Evolutionary conservation across 2,329 filamentous ascomycete genomes (phyloP), one percentile per base, ranked within the genome.

Genomic region (Curvularia spicifera): DNA sequence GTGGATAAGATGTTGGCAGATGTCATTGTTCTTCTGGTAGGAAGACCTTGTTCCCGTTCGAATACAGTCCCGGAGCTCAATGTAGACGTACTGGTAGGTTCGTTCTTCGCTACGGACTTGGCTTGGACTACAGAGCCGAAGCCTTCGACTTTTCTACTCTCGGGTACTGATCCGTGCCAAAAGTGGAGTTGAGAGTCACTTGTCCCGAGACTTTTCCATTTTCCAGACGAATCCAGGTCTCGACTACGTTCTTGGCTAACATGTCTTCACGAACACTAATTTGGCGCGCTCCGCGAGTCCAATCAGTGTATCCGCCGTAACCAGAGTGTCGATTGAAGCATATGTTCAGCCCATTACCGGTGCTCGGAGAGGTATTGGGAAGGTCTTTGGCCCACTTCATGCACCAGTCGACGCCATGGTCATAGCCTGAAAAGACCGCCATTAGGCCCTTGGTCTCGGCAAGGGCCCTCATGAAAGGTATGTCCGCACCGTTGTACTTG

Each of bases 301-400:
- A 89, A 45, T 80, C 64, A 0, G 87, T 86, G 64, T 91, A 91
- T 0, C 89, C 89, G 0, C 88, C 89, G 54, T 91, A 91, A 0
- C 89, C 89, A 0, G 86, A 83, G 64, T 89, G 88, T 63, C 89
- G 85, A 5, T 87, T 86, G 63, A 85, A 86, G 67, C 88, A 90
- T 64, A 83, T 57, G 43, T 76, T 70, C 5, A 80, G 51, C 1
- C 81, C 81, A 55, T 79, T 81, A 0, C 81, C 83, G 0, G 72
- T 73, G 1, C 76, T 26, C 18, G 67, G 68, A n/a, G 70, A 70
- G 44, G 69, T 72, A 12, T 63, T 65, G 1, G 72, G 64, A 3
- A 77, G 68, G 24, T 65, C 56, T 26, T 63, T 59, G 5, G 62
- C 55, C 78, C 77, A 78, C 66, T 76, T 77, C 76, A 80, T 73